Evolutionary conservation across 371 early-diverging fungal genomes (phyloP), one percentile per base, ranked within the genome.

Genomic region (Batkoa obscura): DNA sequence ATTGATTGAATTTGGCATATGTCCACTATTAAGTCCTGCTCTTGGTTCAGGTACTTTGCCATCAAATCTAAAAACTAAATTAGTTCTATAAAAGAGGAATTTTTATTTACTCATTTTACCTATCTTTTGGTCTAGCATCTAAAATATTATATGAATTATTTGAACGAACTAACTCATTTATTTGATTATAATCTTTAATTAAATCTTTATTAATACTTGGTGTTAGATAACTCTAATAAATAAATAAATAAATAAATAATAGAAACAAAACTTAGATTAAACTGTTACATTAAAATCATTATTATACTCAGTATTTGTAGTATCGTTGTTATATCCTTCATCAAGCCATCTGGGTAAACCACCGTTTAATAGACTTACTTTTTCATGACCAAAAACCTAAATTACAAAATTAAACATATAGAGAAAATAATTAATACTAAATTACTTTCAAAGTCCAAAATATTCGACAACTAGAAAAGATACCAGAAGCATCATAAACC

Each of bases 381-480:
- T 73, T 33, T 75, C 57, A 60, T 91, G 92, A 2, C 90, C 90
- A 76, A 92, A 90, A n/a, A n/a, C n/a, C n/a, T n/a, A n/a, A n/a
- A n/a, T n/a, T n/a, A n/a, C n/a, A n/a, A n/a, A n/a, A n/a, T n/a
- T n/a, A n/a, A n/a, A n/a, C n/a, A n/a, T n/a, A n/a, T n/a, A n/a
- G n/a, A n/a, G n/a, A n/a, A n/a, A n/a, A n/a, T n/a, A n/a, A n/a
- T n/a, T n/a, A n/a, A n/a, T n/a, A n/a, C n/a, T n/a, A n/a, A n/a
- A n/a, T n/a, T 6, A 75, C 86, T 73, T 79, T 34, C 50, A 55
- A 33, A 12, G 9, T 41, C 32, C 17, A 32, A 15, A 46, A 41
- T 45, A 42, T 32, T 4, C 15, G n/a, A n/a, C n/a, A n/a, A n/a
- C n/a, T n/a, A n/a, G n/a, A n/a, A n/a, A n/a, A n/a, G n/a, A n/a